Conservation (phyloP, 1,139 yeast species). For the Yamadazyma spencermartinsiae region DNA sequence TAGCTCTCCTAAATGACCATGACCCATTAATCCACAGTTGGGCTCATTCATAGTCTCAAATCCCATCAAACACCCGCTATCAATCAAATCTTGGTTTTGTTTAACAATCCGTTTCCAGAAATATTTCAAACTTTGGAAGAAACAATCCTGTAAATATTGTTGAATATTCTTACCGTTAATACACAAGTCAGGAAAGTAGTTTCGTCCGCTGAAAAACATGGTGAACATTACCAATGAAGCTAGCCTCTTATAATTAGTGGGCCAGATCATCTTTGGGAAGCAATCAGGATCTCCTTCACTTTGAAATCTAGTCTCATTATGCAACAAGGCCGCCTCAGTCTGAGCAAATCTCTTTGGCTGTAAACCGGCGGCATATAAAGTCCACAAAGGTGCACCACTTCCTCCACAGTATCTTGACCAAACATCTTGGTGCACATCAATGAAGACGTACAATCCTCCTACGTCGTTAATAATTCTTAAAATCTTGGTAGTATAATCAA, state of each 20-base stretch:
- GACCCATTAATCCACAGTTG: conserved; percentile 62
- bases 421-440: conserved; percentile 93
- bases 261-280: conserved; percentile 90
- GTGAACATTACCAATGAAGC: conserved; percentile 86
- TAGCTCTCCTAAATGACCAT: conserved; percentile 42
- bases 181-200: conserved; percentile 68
- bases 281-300: conserved; percentile 27
- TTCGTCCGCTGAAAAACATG: conserved; percentile 74
- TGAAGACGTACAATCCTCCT: conserved; percentile 77
- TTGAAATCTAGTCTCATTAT: conserved; percentile 47
- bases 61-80: conserved; percentile 60
- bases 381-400: conserved; percentile 95
- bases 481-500: conserved; percentile 67
- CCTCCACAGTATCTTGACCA: conserved; percentile 96
- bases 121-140: conserved; percentile 52
- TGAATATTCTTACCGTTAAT: conserved; percentile 77
- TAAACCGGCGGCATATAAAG: conserved; percentile 90
- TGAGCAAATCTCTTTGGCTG: conserved; percentile 67
- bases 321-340: conserved; percentile 78
- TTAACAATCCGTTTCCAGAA: conserved; percentile 53
- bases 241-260: conserved; percentile 77
- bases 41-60: conserved; percentile 92
- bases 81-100: conserved; percentile 54
- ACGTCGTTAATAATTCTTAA: conserved; percentile 56
- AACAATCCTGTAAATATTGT: conserved; percentile 69